Percentiles rank a stretch among this genome's conserved stretches.
Conservation (phyloP, 225 moss, liverwort and hornwort species). For the Pleurozium schreberi region DNA sequence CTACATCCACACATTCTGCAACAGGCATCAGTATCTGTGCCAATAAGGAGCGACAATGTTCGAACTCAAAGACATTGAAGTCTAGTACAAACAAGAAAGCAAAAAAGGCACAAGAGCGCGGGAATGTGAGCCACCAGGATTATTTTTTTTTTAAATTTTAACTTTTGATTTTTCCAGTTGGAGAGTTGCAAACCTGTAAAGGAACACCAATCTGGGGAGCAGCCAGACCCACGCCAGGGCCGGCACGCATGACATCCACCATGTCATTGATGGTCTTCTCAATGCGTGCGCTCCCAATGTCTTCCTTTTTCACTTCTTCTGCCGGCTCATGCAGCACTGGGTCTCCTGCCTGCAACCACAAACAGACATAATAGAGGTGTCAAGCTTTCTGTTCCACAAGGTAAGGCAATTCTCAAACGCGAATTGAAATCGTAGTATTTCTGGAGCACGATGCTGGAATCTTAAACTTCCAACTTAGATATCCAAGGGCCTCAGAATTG, state of each 20-base stretch:
- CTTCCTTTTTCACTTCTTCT: constrained; percentile 51
- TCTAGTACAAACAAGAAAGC: neutral
- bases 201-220: constrained; percentile 92
- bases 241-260: constrained; percentile 94
- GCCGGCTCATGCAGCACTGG: constrained; percentile 83
- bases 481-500: neutral
- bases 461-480: neutral
- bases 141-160: too few relatives aligned
- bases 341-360: constrained; percentile 64
- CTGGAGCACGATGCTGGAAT: neutral
- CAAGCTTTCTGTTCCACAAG: neutral
- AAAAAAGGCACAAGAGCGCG: neutral
- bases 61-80: neutral
- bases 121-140: neutral
- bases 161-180: neutral
- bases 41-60: neutral
- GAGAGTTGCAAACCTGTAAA: constrained; percentile 47
- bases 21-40: constrained; percentile 16
- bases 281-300: constrained; percentile 68
- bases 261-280: constrained; percentile 93
- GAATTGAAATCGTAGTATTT: neutral
- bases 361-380: neutral
- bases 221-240: constrained; percentile 85
- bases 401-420: neutral
- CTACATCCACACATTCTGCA: constrained; percentile 42